Evolutionary conservation across 768 basidiomycete genomes (phyloP).

Genomic region (Xerocomus potaroensis): DNA sequence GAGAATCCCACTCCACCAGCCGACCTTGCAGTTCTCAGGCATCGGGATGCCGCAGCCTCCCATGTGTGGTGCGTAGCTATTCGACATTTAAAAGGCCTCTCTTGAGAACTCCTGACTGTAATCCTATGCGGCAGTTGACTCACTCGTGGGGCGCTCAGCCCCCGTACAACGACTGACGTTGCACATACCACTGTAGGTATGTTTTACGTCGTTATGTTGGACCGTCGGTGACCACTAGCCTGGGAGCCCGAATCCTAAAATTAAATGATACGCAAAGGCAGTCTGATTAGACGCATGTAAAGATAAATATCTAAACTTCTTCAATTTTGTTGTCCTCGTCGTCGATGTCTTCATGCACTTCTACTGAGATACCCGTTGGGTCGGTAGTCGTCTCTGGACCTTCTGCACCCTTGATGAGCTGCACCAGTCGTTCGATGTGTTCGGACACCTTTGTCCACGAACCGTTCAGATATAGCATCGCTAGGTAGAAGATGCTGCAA

Average conservation of each 20-base stretch:
- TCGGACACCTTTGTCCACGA: slow-evolving; percentile 62
- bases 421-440: slow-evolving; percentile 84
- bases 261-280: slow-evolving; percentile 2
- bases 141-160: slow-evolving; percentile 15
- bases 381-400: slow-evolving; percentile 44
- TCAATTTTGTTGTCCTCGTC: slow-evolving; percentile 73
- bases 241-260: background rate
- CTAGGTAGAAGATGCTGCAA: slow-evolving; percentile 14
- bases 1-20: slow-evolving; percentile 1
- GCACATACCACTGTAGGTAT: background rate
- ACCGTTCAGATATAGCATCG: background rate
- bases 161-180: background rate
- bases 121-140: slow-evolving; percentile 17
- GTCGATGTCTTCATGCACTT: slow-evolving; percentile 34
- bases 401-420: slow-evolving; percentile 78
- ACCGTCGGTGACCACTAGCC: background rate
- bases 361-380: slow-evolving; percentile 14
- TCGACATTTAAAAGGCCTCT: slow-evolving; percentile 15
- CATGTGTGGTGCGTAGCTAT: slow-evolving; percentile 16
- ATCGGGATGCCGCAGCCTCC: slow-evolving; percentile 12
- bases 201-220: background rate
- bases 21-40: slow-evolving; percentile 4
- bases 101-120: slow-evolving; percentile 18
- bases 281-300: slow-evolving; percentile 11
- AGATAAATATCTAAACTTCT: slow-evolving; percentile 52